Percentiles rank a stretch among this genome's conserved stretches.
Conservation (phyloP, 2,329 filamentous ascomycete genomes). For the Fusarium virguliforme region DNA sequence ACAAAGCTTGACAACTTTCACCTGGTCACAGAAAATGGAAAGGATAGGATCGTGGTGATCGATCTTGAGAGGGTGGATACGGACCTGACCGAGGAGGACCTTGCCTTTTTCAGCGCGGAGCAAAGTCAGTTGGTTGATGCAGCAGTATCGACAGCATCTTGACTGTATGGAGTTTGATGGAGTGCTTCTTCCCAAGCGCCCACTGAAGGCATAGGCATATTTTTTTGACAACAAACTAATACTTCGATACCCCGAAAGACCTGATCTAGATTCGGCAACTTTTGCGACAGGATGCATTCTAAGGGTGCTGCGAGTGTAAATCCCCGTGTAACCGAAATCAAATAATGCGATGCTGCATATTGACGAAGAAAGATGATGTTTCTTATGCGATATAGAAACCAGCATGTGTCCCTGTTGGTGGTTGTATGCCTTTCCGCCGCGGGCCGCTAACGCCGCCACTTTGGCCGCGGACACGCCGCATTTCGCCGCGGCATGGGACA, state of each 20-base stretch:
- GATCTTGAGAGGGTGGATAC: slow-evolving; percentile 41
- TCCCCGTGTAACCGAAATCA: no score
- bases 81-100: slow-evolving; percentile 18
- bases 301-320: no score
- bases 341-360: no score
- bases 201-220: slow-evolving; percentile 62
- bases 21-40: slow-evolving; percentile 30
- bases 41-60: slow-evolving; percentile 40
- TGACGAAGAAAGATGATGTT: no score
- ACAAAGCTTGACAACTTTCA: slow-evolving; percentile 47
- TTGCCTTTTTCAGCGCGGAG: neutral
- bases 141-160: neutral
- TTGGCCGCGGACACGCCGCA: neutral
- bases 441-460: neutral
- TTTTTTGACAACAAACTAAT: neutral
- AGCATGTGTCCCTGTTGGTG: no score
- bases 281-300: no score
- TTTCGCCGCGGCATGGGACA: neutral
- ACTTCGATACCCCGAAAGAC: no score
- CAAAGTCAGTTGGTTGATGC: neutral
- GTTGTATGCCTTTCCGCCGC: neutral
- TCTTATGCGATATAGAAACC: no score
- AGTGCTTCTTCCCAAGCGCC: slow-evolving; percentile 5
- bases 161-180: slow-evolving; percentile 2
- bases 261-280: no score